Percentiles rank a stretch among this genome's conserved stretches.
Conservation (phyloP, 495 filamentous ascomycete genomes). For the Tuber borchii region DNA sequence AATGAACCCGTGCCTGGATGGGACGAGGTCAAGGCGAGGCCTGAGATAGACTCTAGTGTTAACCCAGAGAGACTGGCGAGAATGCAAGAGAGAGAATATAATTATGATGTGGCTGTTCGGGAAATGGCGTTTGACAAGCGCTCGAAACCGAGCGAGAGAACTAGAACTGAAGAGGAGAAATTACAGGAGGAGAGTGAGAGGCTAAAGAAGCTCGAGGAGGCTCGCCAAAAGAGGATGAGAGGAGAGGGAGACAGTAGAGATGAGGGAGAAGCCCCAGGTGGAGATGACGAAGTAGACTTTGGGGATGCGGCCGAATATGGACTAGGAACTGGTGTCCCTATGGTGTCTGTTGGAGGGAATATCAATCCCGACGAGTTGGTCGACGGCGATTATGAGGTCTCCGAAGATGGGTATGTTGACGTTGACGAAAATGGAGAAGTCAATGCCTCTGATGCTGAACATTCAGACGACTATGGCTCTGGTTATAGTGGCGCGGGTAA, state of each 20-base stretch:
- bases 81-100: conserved; percentile 57
- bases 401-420: conserved; percentile 45
- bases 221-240: conserved; percentile 65
- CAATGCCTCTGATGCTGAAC: conserved; percentile 57
- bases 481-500: conserved; percentile 52
- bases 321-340: conserved; percentile 51
- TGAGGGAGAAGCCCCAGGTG: conserved; percentile 41
- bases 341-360: conserved; percentile 46
- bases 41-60: conserved; percentile 42
- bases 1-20: conserved; percentile 30
- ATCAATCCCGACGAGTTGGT: conserved; percentile 45
- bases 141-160: conserved; percentile 74
- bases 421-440: conserved; percentile 81
- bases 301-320: conserved; percentile 52
- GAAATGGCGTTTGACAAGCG: conserved; percentile 75
- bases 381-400: conserved; percentile 49
- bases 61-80: conserved; percentile 56
- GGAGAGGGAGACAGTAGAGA: conserved; percentile 53
- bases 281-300: conserved; percentile 47
- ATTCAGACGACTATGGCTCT: conserved; percentile 46
- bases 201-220: conserved; percentile 71
- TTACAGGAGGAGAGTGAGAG: conserved; percentile 64
- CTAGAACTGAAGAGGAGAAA: conserved; percentile 87
- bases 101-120: conserved; percentile 73
- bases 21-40: conserved; percentile 23